Conservation (phyloP, 768 basidiomycete species). For the Lentinula sp. region DNA sequence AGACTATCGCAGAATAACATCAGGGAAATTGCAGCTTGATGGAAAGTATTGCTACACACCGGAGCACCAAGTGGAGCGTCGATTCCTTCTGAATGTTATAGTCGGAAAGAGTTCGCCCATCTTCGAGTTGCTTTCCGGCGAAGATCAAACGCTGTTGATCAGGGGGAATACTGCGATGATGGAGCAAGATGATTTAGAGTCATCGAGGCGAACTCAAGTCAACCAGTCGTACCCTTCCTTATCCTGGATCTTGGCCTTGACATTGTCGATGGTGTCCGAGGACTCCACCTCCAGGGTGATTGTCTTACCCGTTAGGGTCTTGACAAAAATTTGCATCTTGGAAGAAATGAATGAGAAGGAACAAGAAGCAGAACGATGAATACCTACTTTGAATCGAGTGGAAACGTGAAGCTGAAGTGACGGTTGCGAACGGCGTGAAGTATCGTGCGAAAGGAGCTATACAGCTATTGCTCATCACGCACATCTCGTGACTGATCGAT, state of each 20-base stretch:
- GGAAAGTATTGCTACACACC: constrained; percentile 41
- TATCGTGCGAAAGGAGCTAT: background rate
- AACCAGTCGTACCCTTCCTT: constrained; percentile 42
- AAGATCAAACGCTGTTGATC: constrained; percentile 96
- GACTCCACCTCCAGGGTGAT: constrained; percentile 99
- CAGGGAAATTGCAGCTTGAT: background rate
- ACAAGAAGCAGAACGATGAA: background rate
- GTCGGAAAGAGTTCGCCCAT: constrained; percentile 92
- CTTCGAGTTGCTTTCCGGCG: constrained; percentile 98
- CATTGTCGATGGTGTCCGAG: constrained; percentile 94
- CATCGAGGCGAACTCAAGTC: background rate
- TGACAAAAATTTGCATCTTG: constrained; percentile 23
- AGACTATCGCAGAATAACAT: constrained; percentile 45
- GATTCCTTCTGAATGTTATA: constrained; percentile 99
- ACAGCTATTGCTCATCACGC: background rate
- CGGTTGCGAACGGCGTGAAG: background rate
- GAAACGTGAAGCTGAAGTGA: background rate
- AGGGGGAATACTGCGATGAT: constrained; percentile 66
- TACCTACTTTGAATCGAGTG: background rate
- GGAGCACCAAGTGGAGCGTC: constrained; percentile 94
- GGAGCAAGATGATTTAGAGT: background rate
- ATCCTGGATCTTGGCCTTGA: constrained; percentile 70
- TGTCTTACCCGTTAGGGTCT: constrained; percentile 93
- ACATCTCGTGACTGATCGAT: too few relatives aligned
- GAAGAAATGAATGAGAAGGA: background rate